phyloP scores from a whole-genome alignment of 352 stramenopile genomes.

The Globisporangium polare region DNA sequence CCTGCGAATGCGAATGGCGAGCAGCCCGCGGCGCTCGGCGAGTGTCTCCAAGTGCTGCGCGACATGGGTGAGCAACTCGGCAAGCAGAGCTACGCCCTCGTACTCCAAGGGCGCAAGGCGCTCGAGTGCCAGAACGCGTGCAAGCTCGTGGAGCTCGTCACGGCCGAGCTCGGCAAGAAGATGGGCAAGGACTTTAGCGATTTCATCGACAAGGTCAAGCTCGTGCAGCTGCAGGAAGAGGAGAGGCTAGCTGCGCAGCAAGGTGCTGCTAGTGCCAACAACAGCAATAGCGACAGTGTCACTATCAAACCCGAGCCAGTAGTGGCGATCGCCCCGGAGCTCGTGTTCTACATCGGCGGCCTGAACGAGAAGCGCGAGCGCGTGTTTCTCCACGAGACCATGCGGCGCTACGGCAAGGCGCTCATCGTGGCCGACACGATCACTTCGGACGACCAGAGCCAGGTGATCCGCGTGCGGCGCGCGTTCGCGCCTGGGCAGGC shows the following conservation, averaged over 20 bases:
- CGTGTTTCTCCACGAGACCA: constrained; percentile 88
- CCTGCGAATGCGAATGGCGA: background rate
- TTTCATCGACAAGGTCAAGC: constrained; percentile 63
- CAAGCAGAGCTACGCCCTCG: constrained; percentile 1
- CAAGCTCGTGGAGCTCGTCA: constrained; percentile 50
- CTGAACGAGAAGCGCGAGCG: constrained; percentile 87
- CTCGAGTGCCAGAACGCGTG: constrained; percentile 44
- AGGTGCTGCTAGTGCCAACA: background rate
- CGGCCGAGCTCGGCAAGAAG: constrained; percentile 49
- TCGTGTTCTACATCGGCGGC: constrained; percentile 73
- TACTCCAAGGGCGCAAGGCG: constrained; percentile 24
- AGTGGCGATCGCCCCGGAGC: constrained; percentile 4
- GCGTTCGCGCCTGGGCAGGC: constrained; percentile 24
- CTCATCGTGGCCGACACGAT: constrained; percentile 85
- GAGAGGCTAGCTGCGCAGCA: constrained; percentile 7
- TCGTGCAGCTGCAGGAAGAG: constrained; percentile 28
- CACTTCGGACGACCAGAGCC: constrained; percentile 73
- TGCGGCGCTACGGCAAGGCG: constrained; percentile 75
- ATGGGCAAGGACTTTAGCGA: constrained; percentile 70
- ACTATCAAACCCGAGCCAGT: constrained; percentile 1
- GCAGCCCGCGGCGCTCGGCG: background rate
- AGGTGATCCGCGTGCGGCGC: constrained; percentile 69
- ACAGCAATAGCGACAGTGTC: background rate
- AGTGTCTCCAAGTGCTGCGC: constrained; percentile 23
- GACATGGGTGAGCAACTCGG: constrained; percentile 11